These are phyloP conservation scores for Coriolopsis trogii DNA, from an alignment of 1,284 basidiomycete genomes.

Conservation along the genomic window DNA sequence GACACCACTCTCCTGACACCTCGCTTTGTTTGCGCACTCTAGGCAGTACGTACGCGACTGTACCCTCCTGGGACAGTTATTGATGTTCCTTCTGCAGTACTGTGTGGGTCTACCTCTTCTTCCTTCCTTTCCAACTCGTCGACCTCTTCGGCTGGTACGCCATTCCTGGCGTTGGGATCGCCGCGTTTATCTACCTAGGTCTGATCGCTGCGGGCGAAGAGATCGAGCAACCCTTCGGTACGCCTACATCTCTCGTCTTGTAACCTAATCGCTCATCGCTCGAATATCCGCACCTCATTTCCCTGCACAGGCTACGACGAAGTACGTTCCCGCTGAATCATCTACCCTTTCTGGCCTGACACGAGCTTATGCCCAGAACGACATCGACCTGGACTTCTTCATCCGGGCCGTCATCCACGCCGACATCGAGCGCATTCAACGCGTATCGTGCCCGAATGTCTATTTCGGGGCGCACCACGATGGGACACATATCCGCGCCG, in stretches of 20 bases:
- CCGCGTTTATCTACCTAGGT: conserved; percentile 68
- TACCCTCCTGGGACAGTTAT: conserved; percentile 33
- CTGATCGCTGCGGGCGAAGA: conserved; percentile 69
- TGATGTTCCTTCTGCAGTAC: conserved; percentile 45
- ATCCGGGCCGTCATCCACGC: conserved; percentile 53
- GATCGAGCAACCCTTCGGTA: conserved; percentile 71
- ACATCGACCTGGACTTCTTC: conserved; percentile 66
- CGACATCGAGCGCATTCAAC: conserved; percentile 53
- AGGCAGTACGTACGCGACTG: background rate
- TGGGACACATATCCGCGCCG: background rate
- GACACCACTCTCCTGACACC: background rate
- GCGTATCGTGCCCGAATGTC: conserved; percentile 49
- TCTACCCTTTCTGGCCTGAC: background rate
- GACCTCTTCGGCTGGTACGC: conserved; percentile 59
- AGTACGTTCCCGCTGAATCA: conserved; percentile 29
- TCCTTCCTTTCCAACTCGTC: conserved; percentile 68
- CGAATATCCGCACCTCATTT: background rate
- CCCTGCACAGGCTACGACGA: conserved; percentile 53
- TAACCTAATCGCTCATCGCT: background rate
- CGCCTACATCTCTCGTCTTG: conserved; percentile 20
- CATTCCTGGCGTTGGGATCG: conserved; percentile 60
- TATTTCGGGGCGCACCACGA: conserved; percentile 37
- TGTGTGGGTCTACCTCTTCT: conserved; percentile 70
- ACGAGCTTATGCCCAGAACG: conserved; percentile 46
- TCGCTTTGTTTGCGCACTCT: no score